A percentile compares a stretch with the other conserved stretches of the same genome.
These are phyloP conservation scores for Fusarium domesticum DNA, from an alignment of 2,329 filamentous ascomycete genomes.

Conservation along the genomic window DNA sequence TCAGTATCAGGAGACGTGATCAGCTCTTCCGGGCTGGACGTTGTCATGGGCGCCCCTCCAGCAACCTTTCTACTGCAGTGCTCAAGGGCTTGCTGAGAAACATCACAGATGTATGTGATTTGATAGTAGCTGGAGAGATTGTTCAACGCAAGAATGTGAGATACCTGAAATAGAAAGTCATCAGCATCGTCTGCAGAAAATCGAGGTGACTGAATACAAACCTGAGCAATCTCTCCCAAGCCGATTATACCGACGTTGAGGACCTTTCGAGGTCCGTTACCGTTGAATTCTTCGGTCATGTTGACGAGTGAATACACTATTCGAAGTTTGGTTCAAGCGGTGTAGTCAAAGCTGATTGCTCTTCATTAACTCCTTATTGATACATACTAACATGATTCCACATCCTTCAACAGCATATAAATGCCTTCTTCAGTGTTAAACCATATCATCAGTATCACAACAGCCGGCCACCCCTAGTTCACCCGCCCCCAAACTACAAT, in stretches of 20 bases:
- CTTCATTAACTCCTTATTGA: not conserved
- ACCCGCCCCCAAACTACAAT: not conserved
- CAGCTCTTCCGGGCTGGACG: constrained; percentile 40
- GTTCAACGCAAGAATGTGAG: constrained; percentile 50
- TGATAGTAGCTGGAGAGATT: constrained; percentile 44
- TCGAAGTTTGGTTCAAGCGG: not conserved
- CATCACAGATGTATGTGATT: constrained; percentile 50
- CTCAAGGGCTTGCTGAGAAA: constrained; percentile 36
- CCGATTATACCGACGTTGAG: constrained; percentile 11
- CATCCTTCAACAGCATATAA: constrained; percentile 1
- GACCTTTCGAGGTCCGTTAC: not conserved
- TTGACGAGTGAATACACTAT: not conserved
- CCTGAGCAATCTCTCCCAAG: constrained; percentile 12
- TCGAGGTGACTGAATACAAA: not conserved
- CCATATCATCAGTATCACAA: not conserved
- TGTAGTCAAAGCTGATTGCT: not conserved
- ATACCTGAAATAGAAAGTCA: constrained; percentile 38
- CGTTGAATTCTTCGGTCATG: constrained; percentile 3
- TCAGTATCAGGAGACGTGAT: constrained; percentile 45
- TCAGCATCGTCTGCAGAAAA: not conserved
- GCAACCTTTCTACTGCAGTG: constrained; percentile 28
- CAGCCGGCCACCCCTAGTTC: not conserved
- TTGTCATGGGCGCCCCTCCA: constrained; percentile 27
- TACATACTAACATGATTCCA: not conserved
- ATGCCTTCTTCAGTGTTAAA: not conserved